Percentiles rank a stretch among this genome's conserved stretches.
Evolutionary conservation across 495 filamentous ascomycete species (phyloP).

Genomic region (Xylaria castorea): DNA sequence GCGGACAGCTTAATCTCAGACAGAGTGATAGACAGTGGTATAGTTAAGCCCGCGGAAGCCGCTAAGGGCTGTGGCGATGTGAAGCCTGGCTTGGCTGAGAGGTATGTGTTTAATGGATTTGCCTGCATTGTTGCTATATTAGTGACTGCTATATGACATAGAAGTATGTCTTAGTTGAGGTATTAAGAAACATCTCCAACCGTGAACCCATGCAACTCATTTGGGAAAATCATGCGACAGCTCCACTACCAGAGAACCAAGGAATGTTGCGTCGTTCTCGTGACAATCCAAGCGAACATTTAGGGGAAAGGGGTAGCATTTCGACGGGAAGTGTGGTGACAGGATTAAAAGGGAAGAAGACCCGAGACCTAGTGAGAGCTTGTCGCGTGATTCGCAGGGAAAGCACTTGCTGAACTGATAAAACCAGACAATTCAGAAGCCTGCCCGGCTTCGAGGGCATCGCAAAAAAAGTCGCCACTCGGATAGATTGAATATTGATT

Average conservation of each 20-base stretch:
- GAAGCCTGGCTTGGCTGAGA: constrained; percentile 88
- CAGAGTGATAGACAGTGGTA: constrained; percentile 93
- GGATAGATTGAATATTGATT: neutral
- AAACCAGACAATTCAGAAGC: neutral
- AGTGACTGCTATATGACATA: constrained; percentile 48
- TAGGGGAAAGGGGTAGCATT: neutral
- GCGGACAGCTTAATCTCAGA: constrained; percentile 97
- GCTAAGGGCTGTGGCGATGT: constrained; percentile 93
- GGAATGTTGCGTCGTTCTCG: constrained; percentile 12
- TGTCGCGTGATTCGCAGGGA: neutral
- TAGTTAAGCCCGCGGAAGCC: constrained; percentile 90
- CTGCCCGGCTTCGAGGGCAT: neutral
- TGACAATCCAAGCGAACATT: constrained; percentile 11
- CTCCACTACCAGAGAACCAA: constrained; percentile 30
- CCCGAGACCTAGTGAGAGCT: neutral
- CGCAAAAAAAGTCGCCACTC: neutral
- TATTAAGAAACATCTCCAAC: constrained; percentile 31
- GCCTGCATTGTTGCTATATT: constrained; percentile 66
- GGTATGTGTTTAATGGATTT: constrained; percentile 94
- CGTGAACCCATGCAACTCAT: constrained; percentile 34
- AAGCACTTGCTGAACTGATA: constrained; percentile 8
- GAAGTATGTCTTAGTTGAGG: constrained; percentile 30
- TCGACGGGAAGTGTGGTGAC: neutral
- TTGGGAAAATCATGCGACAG: constrained; percentile 36
- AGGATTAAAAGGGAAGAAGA: neutral